phyloP scores from a whole-genome alignment of 2,329 filamentous ascomycete species.

The Hymenoscyphus fructigenus region DNA sequence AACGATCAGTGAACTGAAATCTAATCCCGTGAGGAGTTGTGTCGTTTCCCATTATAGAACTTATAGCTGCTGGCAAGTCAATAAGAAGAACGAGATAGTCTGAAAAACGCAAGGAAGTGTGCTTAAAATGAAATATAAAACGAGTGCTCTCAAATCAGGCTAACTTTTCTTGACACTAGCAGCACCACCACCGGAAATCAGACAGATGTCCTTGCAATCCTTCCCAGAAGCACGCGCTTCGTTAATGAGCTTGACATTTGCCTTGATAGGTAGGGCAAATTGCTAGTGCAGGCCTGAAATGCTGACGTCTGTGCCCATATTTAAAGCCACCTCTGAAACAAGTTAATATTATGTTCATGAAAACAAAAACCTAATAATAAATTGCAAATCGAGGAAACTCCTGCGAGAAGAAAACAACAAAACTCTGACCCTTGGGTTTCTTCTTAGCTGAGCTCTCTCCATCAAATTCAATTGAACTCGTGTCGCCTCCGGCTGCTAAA shows the following conservation, averaged over 20 bases:
- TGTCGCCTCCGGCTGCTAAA: not conserved
- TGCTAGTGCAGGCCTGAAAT: slow-evolving; percentile 35
- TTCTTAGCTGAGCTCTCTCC: not conserved
- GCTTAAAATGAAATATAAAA: slow-evolving; percentile 9
- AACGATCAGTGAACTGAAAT: slow-evolving; percentile 25
- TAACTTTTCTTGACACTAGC: slow-evolving; percentile 15
- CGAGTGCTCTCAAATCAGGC: not conserved
- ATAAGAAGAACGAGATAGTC: slow-evolving; percentile 3
- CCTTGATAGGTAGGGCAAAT: slow-evolving; percentile 35
- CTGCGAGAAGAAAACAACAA: not conserved
- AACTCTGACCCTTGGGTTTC: not conserved
- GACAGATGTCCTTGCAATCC: slow-evolving; percentile 30
- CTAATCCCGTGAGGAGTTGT: slow-evolving; percentile 22
- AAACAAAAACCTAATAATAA: not conserved
- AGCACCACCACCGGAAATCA: not conserved
- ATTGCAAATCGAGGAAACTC: not conserved
- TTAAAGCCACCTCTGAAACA: slow-evolving; percentile 1
- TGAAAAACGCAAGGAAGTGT: not conserved
- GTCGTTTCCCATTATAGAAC: slow-evolving; percentile 29
- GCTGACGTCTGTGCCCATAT: slow-evolving; percentile 48
- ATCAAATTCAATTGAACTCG: not conserved
- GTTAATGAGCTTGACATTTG: slow-evolving; percentile 38
- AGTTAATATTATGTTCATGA: not conserved
- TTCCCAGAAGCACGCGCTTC: slow-evolving; percentile 31
- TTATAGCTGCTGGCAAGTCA: slow-evolving; percentile 22